phyloP scores from a whole-genome alignment of 2,329 filamentous ascomycete species.

The Mycogone perniciosa region DNA sequence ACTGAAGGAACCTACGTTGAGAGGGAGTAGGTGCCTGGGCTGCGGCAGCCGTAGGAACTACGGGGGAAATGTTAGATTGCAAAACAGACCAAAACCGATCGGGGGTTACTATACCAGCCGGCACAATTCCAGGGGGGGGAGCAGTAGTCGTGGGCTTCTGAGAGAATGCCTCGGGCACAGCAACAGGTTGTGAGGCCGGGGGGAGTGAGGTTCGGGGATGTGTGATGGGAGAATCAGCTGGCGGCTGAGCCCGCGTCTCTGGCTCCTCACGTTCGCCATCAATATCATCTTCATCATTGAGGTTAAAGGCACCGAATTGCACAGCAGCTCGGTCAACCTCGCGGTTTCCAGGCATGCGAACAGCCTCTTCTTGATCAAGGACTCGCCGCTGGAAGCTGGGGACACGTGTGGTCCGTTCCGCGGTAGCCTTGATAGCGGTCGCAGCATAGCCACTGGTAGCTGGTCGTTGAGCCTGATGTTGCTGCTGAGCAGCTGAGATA shows the following conservation, averaged over 20 bases:
- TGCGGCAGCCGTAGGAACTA: slow-evolving; percentile 18
- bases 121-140: slow-evolving; percentile 29
- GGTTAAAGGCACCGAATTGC: slow-evolving; percentile 91
- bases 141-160: slow-evolving; percentile 48
- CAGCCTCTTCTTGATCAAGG: slow-evolving; percentile 91
- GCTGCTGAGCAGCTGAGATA: slow-evolving; percentile 56
- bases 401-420: slow-evolving; percentile 57
- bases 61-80: background rate
- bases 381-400: slow-evolving; percentile 80
- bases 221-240: slow-evolving; percentile 83
- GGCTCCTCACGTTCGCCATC: slow-evolving; percentile 93
- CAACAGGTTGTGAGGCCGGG: slow-evolving; percentile 54
- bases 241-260: slow-evolving; percentile 88
- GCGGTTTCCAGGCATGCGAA: slow-evolving; percentile 96
- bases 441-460: slow-evolving; percentile 64
- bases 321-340: slow-evolving; percentile 89
- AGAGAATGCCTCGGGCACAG: slow-evolving; percentile 50
- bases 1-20: slow-evolving; percentile 17
- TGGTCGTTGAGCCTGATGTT: slow-evolving; percentile 49
- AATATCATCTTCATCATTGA: slow-evolving; percentile 84
- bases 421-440: slow-evolving; percentile 73
- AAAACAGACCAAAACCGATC: background rate
- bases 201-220: slow-evolving; percentile 83
- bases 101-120: slow-evolving; percentile 24
- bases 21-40: slow-evolving; percentile 25